A percentile compares a stretch with the other conserved stretches of the same genome.
Conservation (phyloP, 495 filamentous ascomycete species). For the Hypoxylon perforatum region DNA sequence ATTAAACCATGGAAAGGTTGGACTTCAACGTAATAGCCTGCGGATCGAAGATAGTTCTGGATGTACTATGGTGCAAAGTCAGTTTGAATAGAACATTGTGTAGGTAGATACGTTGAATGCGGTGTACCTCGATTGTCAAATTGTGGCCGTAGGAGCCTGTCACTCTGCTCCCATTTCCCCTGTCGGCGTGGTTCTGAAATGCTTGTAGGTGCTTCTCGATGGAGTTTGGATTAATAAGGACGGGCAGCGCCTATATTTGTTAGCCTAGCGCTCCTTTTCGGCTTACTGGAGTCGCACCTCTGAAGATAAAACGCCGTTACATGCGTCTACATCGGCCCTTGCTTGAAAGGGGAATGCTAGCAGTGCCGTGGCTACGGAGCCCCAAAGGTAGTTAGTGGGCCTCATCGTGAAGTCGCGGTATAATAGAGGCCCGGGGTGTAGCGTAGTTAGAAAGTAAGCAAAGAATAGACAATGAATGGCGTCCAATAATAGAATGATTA, state of each 20-base stretch:
- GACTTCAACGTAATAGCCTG: conserved; percentile 34
- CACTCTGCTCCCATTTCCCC: conserved; percentile 13
- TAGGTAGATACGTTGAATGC: neutral
- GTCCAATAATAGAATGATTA: conserved; percentile 14
- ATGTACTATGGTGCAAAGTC: conserved; percentile 24
- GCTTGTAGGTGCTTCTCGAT: conserved; percentile 18
- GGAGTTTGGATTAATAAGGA: conserved; percentile 9
- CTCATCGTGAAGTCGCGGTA: conserved; percentile 15
- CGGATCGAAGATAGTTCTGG: conserved; percentile 10
- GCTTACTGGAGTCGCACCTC: conserved; percentile 10
- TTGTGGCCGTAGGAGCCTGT: conserved; percentile 28
- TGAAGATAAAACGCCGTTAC: conserved; percentile 22
- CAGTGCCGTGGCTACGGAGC: neutral
- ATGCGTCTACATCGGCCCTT: conserved; percentile 9
- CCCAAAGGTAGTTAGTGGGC: neutral
- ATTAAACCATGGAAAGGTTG: conserved; percentile 21
- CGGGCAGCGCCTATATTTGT: conserved; percentile 25
- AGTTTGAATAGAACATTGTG: neutral
- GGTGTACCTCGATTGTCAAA: conserved; percentile 23
- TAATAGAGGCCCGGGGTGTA: neutral
- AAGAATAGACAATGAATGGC: conserved; percentile 1
- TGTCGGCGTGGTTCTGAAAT: conserved; percentile 16
- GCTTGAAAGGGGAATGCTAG: conserved; percentile 2
- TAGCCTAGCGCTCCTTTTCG: neutral
- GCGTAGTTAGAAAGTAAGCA: neutral